Evolutionary conservation across 1,284 basidiomycete species (phyloP).

Genomic region (Pterula multifida): DNA sequence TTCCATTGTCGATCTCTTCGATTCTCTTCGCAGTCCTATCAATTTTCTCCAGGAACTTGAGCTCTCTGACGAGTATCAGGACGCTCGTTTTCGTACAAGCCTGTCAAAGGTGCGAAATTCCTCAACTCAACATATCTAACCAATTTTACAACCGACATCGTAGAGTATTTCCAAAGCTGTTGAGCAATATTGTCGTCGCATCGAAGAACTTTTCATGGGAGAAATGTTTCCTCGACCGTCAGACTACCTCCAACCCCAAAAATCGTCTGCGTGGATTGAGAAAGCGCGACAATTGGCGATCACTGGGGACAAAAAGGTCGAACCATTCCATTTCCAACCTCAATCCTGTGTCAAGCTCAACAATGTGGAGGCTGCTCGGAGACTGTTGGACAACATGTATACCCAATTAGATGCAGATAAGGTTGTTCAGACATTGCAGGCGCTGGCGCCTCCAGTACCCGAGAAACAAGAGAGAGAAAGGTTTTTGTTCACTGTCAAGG

Average conservation of each 20-base stretch:
- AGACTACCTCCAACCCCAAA: slow-evolving; percentile 67
- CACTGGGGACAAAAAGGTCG: slow-evolving; percentile 80
- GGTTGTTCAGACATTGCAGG: slow-evolving; percentile 56
- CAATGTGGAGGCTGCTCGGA: slow-evolving; percentile 89
- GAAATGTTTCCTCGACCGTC: slow-evolving; percentile 87
- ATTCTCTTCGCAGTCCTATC: slow-evolving; percentile 85
- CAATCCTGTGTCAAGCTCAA: slow-evolving; percentile 96
- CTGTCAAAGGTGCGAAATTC: slow-evolving; percentile 56
- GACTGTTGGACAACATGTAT: slow-evolving; percentile 89
- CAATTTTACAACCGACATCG: slow-evolving; percentile 3
- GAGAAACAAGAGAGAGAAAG: slow-evolving; percentile 50
- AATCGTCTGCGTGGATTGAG: slow-evolving; percentile 91
- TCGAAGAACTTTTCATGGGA: slow-evolving; percentile 84
- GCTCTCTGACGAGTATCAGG: slow-evolving; percentile 86
- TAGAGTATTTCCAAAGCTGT: slow-evolving; percentile 88
- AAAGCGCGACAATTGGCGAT: slow-evolving; percentile 76
- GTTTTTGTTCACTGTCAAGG: slow-evolving; percentile 91
- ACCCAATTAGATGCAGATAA: slow-evolving; percentile 85
- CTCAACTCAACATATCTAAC: too few relatives aligned
- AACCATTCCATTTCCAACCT: slow-evolving; percentile 89
- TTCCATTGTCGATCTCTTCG: slow-evolving; percentile 93
- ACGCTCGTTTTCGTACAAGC: slow-evolving; percentile 83
- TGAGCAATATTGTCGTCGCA: slow-evolving; percentile 81
- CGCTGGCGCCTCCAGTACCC: slow-evolving; percentile 55
- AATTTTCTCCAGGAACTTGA: slow-evolving; percentile 81